A percentile compares a stretch with the other conserved stretches of the same genome.
These are phyloP conservation scores for Ganoderma meredithae DNA, from an alignment of 1,284 basidiomycete genomes.

Conservation along the genomic window DNA sequence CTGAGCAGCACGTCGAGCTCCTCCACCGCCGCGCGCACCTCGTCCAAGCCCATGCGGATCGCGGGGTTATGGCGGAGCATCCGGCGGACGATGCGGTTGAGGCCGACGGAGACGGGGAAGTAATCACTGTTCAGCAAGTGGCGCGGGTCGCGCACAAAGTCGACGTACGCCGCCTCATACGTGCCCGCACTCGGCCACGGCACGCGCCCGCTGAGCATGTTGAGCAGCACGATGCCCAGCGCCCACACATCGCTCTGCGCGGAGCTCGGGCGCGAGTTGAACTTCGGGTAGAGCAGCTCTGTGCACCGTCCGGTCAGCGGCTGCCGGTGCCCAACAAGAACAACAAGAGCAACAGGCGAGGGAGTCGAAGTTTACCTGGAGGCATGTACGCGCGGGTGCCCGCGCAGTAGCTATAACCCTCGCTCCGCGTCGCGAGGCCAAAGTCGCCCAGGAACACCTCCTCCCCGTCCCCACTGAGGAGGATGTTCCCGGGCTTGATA, in stretches of 20 bases:
- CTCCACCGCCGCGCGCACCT: constrained; percentile 54
- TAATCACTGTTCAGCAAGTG: constrained; percentile 63
- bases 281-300: constrained; percentile 25
- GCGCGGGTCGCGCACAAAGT: constrained; percentile 53
- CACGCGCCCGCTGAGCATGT: constrained; percentile 85
- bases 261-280: constrained; percentile 51
- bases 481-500: constrained; percentile 77
- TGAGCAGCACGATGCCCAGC: constrained; percentile 56
- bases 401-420: constrained; percentile 52
- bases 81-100: constrained; percentile 63
- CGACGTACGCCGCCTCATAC: constrained; percentile 72
- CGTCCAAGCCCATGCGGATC: constrained; percentile 60
- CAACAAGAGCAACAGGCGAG: no score
- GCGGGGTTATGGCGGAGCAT: constrained; percentile 64
- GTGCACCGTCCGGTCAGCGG: background rate
- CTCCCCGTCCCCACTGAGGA: constrained; percentile 54
- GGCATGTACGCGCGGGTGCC: constrained; percentile 63
- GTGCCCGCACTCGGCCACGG: constrained; percentile 85
- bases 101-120: constrained; percentile 73
- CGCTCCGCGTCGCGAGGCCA: constrained; percentile 66
- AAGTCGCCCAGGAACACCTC: constrained; percentile 69
- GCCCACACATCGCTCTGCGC: constrained; percentile 92
- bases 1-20: constrained; percentile 37
- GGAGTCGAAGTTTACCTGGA: constrained; percentile 50
- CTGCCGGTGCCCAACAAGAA: no score